Base-by-base conservation (phyloP, 495 filamentous ascomycete species). In the Pseudevernia furfuracea region DNA sequence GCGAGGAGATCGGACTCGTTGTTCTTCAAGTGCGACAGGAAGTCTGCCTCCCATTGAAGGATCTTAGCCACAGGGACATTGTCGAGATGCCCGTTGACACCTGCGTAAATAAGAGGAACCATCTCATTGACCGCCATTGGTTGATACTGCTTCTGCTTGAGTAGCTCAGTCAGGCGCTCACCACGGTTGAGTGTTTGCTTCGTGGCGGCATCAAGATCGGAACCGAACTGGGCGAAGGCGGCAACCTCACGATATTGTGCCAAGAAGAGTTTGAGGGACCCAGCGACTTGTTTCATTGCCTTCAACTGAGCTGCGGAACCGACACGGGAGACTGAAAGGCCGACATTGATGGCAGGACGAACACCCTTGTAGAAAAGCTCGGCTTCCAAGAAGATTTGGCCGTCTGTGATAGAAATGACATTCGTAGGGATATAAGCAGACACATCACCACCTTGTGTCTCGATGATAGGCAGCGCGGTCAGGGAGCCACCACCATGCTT, bases 311-410 rank as follows among this genome's bases (percentile, higher is more conserved):
- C 94, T 77, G 94, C 92, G 73, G 94, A 98, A 77, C 94, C 94
- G 86, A 98, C 94, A 89, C 94, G 94, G 74, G 94, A 98, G 68
- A 98, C 94, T 74, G 94, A 98, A 63, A 98, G 89, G 94, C 94
- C 94, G 88, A 98, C 94, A 86, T 98, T 98, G 82, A 98, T 98
- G 81, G 94, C 94, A 71, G 94, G 94, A 75, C 94, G 95, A 81
- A 98, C 81, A 96, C 94, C 94, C 89, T 98, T 98, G 88, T 98
- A 98, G 90, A 98, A 98, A 67, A 98, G 85, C 78, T 98, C 94
- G 70, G 95, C 77, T 82, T 98, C 94, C 86, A 98, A 86, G 90
- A 98, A 98, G 80, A 98, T 98, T 83, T 98, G 94, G 64, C 94
- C 94, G 73, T 98, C 94, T 69, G 94, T 98, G 74, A 98, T 98